Evolutionary conservation across 441 rosid genomes (phyloP), one percentile per base, ranked within the genome.

Genomic region (Metrosideros polymorpha): DNA sequence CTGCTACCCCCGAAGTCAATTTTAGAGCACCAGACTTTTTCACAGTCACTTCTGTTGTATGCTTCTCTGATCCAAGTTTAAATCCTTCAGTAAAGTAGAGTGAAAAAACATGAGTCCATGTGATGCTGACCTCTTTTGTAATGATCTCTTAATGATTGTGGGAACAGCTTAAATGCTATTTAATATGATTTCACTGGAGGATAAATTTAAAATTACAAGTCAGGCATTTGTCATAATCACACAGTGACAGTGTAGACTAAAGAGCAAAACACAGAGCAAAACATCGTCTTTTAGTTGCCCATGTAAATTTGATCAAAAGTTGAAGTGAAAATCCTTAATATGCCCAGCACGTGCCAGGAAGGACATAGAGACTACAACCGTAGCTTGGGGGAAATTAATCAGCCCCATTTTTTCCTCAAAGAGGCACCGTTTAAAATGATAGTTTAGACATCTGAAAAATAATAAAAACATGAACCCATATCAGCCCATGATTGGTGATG

Each of bases 31-130:
- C 98, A 49, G 95, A 94, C 85, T 95, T 92, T 87, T 93, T 91
- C 54, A 95, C 93, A 61, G 85, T 88, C 18, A 91, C 98, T 92
- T 97, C 97, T 0, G 92, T 82, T 27, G 95, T 94, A 88, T 94
- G 99, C 92, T 90, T 97, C 92, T 97, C 99, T 39, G 95, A 92
- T 87, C 99, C 99, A 84, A 95, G 98, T 92, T 93, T 95, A 86
- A 95, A 97, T 90, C 99, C 99, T 97, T 92, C 77, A 89, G 75
- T 19, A 51, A 27, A 45, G 90, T 29, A 82, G 39, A 53, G 85
- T 29, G 39, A 59, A 27, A 85, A 86, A 56, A 56, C 5, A 55
- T 54, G 87, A 45, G 50, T 83, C 27, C 57, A 49, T 43, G 53
- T 35, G 43, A 59, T 52, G 35, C 50, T 57, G 84, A 30, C 54